These are phyloP conservation scores for Candida sanyaensis DNA, from an alignment of 1,139 yeast genomes.

Conservation along the genomic window DNA sequence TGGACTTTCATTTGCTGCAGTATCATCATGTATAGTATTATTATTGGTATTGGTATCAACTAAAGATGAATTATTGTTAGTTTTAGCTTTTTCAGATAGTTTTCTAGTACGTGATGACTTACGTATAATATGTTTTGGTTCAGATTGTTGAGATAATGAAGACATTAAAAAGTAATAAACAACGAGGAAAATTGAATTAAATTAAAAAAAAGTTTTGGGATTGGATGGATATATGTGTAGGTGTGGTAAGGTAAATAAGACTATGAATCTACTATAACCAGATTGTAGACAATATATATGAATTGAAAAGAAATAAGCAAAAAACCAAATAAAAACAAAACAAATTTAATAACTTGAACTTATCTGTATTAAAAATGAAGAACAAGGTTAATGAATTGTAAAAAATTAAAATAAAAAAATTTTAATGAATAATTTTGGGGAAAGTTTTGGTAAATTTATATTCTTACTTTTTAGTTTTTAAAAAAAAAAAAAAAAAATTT, in stretches of 20 bases:
- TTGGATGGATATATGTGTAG: neutral
- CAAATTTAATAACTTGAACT: no score
- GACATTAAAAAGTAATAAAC: slow-evolving; percentile 14
- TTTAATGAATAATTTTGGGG: neutral
- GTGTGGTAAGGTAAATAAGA: neutral
- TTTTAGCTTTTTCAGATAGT: slow-evolving; percentile 21
- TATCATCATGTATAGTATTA: slow-evolving; percentile 11
- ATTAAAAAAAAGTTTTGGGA: no score
- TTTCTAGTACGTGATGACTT: slow-evolving; percentile 35
- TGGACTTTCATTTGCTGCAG: slow-evolving; percentile 6
- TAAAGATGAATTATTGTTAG: slow-evolving; percentile 8
- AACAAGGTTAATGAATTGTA: neutral
- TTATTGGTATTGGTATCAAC: slow-evolving; percentile 6
- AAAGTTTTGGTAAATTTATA: slow-evolving; percentile 4
- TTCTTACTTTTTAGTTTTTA: neutral
- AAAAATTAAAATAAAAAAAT: no score
- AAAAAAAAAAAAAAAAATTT: slow-evolving; percentile 1
- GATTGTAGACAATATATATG: no score
- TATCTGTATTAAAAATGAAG: no score
- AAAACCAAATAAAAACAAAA: no score
- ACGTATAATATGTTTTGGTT: slow-evolving; percentile 20
- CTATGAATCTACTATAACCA: no score
- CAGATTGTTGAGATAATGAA: slow-evolving; percentile 10
- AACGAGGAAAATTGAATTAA: neutral
- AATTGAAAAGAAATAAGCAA: no score